Evolutionary conservation across 495 filamentous ascomycete species (phyloP).

Genomic region (Glutinoglossum americanum): DNA sequence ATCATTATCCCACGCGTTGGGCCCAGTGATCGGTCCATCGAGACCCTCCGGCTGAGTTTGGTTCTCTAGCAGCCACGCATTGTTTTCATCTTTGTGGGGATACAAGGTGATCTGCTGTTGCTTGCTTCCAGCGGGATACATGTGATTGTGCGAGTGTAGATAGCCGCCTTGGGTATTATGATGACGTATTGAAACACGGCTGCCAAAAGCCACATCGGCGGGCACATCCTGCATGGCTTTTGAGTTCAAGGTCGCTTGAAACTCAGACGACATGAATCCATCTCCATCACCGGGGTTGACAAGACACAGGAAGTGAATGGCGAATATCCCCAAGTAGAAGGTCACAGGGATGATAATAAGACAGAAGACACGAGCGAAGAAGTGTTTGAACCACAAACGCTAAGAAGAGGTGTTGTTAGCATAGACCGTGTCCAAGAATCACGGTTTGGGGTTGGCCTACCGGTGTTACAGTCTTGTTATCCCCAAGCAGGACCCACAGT

Average conservation of each 20-base stretch:
- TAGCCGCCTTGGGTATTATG: conserved; percentile 96
- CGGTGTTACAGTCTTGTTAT: conserved; percentile 60
- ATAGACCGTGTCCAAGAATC: not conserved
- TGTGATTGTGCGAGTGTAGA: conserved; percentile 84
- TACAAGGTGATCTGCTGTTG: conserved; percentile 98
- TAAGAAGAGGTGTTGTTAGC: conserved; percentile 10
- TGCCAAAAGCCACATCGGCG: conserved; percentile 77
- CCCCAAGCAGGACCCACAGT: conserved; percentile 84
- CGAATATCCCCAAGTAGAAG: conserved; percentile 93
- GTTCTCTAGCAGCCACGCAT: conserved; percentile 82
- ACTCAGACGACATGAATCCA: conserved; percentile 98
- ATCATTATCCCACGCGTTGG: conserved; percentile 61
- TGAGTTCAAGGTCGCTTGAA: conserved; percentile 90
- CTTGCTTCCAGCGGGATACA: conserved; percentile 94
- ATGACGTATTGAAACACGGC: conserved; percentile 68
- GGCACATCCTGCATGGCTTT: conserved; percentile 91
- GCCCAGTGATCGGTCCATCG: conserved; percentile 59
- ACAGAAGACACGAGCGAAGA: conserved; percentile 77
- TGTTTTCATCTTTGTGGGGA: conserved; percentile 98
- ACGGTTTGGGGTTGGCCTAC: conserved; percentile 18
- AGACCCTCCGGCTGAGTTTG: conserved; percentile 72
- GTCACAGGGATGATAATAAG: conserved; percentile 73
- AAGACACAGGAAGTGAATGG: conserved; percentile 81
- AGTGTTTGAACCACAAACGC: conserved; percentile 84
- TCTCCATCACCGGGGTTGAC: conserved; percentile 91